These are phyloP conservation scores for Somion occarium DNA, from an alignment of 1,284 basidiomycete genomes.

Conservation along the genomic window DNA sequence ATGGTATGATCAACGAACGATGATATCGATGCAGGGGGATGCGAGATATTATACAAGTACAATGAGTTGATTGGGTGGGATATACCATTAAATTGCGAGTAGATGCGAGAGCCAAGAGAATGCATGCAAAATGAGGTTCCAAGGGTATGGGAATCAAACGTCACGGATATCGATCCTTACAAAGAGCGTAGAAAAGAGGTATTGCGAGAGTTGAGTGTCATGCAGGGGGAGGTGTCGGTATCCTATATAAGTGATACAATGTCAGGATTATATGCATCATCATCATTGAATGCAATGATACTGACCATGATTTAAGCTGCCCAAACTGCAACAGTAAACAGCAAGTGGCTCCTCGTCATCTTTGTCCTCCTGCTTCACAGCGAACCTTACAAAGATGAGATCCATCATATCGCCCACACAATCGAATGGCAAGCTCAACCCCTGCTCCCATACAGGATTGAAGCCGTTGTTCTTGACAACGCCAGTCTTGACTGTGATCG, in stretches of 20 bases:
- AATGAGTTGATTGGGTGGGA: neutral
- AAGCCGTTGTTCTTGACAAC: conserved; percentile 82
- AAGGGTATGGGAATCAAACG: conserved; percentile 12
- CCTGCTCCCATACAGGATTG: conserved; percentile 85
- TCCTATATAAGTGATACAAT: conserved; percentile 42
- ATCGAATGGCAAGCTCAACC: conserved; percentile 65
- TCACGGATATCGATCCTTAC: conserved; percentile 54
- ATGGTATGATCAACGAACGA: too few relatives aligned
- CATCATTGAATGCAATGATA: conserved; percentile 10
- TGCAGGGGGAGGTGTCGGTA: conserved; percentile 86
- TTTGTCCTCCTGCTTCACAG: conserved; percentile 62
- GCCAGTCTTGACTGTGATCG: conserved; percentile 50
- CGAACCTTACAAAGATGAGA: conserved; percentile 78
- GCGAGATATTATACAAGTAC: neutral
- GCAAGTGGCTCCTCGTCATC: conserved; percentile 66
- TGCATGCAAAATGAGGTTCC: neutral
- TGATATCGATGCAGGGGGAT: too few relatives aligned
- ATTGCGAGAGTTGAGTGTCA: conserved; percentile 77
- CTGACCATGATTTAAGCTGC: conserved; percentile 67
- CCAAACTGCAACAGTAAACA: conserved; percentile 64
- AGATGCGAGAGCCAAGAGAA: neutral
- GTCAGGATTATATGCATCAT: conserved; percentile 6
- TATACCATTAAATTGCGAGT: neutral
- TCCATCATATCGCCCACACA: conserved; percentile 76
- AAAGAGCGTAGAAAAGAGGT: conserved; percentile 87